Base-by-base conservation (phyloP, 2,329 filamentous ascomycete species). In the Passalora sequoiae region DNA sequence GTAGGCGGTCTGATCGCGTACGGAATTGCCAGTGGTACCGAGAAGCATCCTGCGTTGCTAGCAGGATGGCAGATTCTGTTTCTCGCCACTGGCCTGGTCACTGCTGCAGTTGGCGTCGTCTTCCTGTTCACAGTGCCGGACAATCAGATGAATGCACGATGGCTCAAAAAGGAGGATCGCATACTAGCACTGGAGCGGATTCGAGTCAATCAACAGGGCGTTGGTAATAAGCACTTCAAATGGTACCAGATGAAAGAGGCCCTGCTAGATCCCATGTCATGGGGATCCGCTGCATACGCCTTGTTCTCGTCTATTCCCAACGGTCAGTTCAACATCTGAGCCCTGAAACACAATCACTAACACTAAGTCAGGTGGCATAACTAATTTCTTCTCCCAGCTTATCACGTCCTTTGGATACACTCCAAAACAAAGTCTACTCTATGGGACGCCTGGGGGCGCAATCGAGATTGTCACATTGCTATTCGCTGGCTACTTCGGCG, bases 121-220 rank as follows among this genome's bases (percentile, higher is more conserved):
- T 72, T 73, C 46, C 48, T 73, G 1, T 73, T 66, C 53, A 55
- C 64, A 4, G 62, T 74, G n/a, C 78, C 78, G 0, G 78, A 81
- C 54, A 80, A 71, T 50, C 78, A 80, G 50, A 60, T 81, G 35
- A 80, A 81, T 39, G 76, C 76, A 12, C 68, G 74, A 2, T 81
- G 75, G 73, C 55, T 92, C 19, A 83, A 69, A 6, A 75, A 82
- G 40, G 72, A 78, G 33, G 86, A 91, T 52, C 78, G 79, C 9
- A 61, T 80, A 0, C 71, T 87, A 30, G 83, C 82, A 0, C 69
- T 89, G 19, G 85, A 87, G 50, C 74, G 86, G 0, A 77, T 91
- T 4, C 73, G 84, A 0, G 72, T 79, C 16, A 91, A 91, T 55
- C 80, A 87, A 60, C 86, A 86, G 47, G 86, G 86, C 0, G 81